phyloP scores from a whole-genome alignment of 208 protist species.

The Strigomonas culicis region DNA sequence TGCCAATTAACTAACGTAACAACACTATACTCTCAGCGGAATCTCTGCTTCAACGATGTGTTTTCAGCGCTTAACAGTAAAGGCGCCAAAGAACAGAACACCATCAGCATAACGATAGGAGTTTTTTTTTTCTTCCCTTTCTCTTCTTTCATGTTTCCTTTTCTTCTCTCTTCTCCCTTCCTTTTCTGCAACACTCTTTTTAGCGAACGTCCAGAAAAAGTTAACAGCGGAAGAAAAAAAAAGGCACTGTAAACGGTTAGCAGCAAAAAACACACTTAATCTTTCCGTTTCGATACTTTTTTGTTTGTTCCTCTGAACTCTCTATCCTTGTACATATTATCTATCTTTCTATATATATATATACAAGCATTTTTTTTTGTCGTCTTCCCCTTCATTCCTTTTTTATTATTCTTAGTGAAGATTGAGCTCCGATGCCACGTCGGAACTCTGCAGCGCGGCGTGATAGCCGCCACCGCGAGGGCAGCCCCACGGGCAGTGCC shows the following conservation, averaged over 20 bases:
- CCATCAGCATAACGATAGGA: not conserved
- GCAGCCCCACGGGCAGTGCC: too few relatives aligned
- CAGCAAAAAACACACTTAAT: constrained; percentile 1
- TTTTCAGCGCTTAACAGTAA: not conserved
- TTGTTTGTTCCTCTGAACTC: constrained; percentile 13
- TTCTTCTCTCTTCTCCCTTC: constrained; percentile 13
- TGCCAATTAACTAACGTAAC: too few relatives aligned
- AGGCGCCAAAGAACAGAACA: not conserved
- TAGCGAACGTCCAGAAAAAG: too few relatives aligned
- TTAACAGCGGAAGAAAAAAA: too few relatives aligned
- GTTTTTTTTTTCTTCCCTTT: not conserved
- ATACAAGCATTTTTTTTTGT: too few relatives aligned
- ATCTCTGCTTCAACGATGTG: not conserved
- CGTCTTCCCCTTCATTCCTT: too few relatives aligned
- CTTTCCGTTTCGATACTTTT: constrained; percentile 6
- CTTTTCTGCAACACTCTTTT: constrained; percentile 6
- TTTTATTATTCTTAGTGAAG: too few relatives aligned
- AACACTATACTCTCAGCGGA: not conserved
- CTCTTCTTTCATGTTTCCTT: constrained; percentile 12
- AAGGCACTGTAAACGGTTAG: too few relatives aligned
- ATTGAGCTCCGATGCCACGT: too few relatives aligned
- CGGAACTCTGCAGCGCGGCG: too few relatives aligned
- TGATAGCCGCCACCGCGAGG: too few relatives aligned
- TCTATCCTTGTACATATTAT: not conserved
- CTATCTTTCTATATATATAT: constrained; percentile 1